A percentile compares a stretch with the other conserved stretches of the same genome.
These are phyloP conservation scores for Talaromyces atroroseus DNA, from an alignment of 2,329 filamentous ascomycete genomes.

Conservation along the genomic window DNA sequence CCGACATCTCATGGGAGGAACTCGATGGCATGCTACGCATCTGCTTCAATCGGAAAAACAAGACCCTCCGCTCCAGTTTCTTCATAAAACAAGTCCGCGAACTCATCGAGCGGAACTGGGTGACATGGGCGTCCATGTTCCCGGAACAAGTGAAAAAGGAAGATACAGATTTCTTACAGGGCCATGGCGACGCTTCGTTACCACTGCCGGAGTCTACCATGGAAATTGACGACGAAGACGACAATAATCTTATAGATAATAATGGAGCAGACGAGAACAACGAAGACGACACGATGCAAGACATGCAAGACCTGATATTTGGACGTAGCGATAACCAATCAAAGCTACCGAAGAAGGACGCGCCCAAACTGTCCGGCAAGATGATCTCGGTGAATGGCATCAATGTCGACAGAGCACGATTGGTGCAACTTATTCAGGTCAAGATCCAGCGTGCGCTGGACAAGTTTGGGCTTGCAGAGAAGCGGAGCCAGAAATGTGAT, in stretches of 20 bases:
- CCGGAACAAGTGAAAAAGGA: slow-evolving; percentile 11
- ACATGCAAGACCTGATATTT: slow-evolving; percentile 21
- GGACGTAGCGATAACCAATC: slow-evolving; percentile 40
- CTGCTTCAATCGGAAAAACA: slow-evolving; percentile 83
- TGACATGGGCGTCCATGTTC: slow-evolving; percentile 14
- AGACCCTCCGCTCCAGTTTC: slow-evolving; percentile 77
- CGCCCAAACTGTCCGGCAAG: slow-evolving; percentile 47
- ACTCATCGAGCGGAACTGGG: slow-evolving; percentile 13
- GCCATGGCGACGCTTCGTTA: slow-evolving; percentile 44
- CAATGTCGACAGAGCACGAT: slow-evolving; percentile 23
- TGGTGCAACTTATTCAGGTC: slow-evolving; percentile 72
- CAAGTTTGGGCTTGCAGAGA: slow-evolving; percentile 74
- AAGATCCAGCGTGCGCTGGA: slow-evolving; percentile 85
- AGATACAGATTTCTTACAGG: slow-evolving; percentile 12
- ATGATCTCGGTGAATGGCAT: slow-evolving; percentile 11
- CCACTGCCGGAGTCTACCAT: slow-evolving; percentile 24
- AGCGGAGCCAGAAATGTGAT: slow-evolving; percentile 78
- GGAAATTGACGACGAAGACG: slow-evolving; percentile 22
- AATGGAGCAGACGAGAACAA: neutral
- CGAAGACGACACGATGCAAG: slow-evolving; percentile 54
- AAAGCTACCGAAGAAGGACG: slow-evolving; percentile 63
- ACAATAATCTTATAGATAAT: neutral
- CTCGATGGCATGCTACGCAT: slow-evolving; percentile 87
- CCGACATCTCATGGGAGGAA: slow-evolving; percentile 87
- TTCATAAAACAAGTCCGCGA: slow-evolving; percentile 50